Evolutionary conservation across 371 early-diverging fungal species (phyloP), one percentile per base, ranked within the genome.

Genomic region (Lichtheimia corymbifera): DNA sequence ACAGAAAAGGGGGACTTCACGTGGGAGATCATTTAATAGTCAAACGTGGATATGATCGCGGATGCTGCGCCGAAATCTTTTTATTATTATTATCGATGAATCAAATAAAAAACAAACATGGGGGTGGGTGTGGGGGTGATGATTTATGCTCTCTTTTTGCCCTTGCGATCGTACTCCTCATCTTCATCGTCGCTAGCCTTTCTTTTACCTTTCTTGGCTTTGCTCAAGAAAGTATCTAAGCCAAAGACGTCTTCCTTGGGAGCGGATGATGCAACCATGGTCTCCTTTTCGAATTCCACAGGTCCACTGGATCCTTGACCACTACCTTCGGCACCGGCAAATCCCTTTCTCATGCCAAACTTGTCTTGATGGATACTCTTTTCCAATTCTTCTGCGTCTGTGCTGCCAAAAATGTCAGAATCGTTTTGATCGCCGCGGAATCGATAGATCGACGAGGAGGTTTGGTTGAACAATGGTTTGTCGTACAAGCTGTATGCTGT

Each of bases 201-300:
- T 72, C 76, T 65, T 12, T 77, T 76, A 41, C 79, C 79, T 66
- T 83, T 74, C 70, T 79, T 81, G 20, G 77, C 74, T 51, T 83
- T 82, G 57, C 82, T 80, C 35, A 84, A 70, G 63, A 88, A 88
- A 20, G 82, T 79, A 62, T 85, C 84, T 55, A 86, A 57, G 28
- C 85, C 87, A 77, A 86, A 88, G n/a, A 85, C 80, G 43, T 76
- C 72, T 30, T 74, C 74, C 24, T 64, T 64, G 28, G 64, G 45
- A 45, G 53, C 53, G 27, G 66, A 42, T 14, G 64, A 51, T 14
- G 61, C 65, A 11, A 56, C 64, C 53, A 74, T 57, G 12, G 69
- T 76, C 44, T 87, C 91, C 76, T 86, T 91, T 71, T 98, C 96
- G 77, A 97, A 98, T 68, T 93, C 90, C 5, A 97, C 97, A 18